These are phyloP conservation scores for Boletus subparvulus DNA, from an alignment of 768 basidiomycete species.

Conservation along the genomic window DNA sequence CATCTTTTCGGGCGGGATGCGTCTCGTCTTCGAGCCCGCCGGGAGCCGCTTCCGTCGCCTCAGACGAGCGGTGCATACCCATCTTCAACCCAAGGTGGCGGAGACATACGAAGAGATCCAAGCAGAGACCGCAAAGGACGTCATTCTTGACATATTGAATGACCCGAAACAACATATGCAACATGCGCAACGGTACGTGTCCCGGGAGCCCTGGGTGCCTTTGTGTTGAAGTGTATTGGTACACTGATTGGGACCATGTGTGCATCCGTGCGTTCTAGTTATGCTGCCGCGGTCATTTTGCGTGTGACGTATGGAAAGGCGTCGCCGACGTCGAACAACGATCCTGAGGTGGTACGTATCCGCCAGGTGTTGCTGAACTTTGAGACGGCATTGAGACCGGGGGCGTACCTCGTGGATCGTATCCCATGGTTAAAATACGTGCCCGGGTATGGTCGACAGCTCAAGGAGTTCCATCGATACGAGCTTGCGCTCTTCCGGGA, in stretches of 20 bases:
- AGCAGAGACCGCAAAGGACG: constrained; percentile 27
- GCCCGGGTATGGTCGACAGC: constrained; percentile 55
- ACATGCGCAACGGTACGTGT: constrained; percentile 17
- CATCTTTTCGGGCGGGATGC: constrained; percentile 54
- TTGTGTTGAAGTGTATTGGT: not conserved
- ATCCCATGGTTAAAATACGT: constrained; percentile 41
- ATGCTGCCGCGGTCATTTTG: constrained; percentile 22
- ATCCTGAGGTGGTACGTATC: constrained; percentile 18
- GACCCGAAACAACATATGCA: constrained; percentile 10
- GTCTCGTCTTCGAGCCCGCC: constrained; percentile 45
- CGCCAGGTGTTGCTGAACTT: constrained; percentile 23
- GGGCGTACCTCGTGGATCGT: constrained; percentile 33
- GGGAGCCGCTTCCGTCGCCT: constrained; percentile 59
- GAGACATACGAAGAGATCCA: constrained; percentile 46
- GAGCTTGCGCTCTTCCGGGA: too few relatives aligned
- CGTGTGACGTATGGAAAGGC: constrained; percentile 28
- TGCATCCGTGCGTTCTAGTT: constrained; percentile 10
- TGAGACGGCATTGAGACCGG: constrained; percentile 31
- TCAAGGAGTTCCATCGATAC: constrained; percentile 50
- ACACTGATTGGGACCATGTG: not conserved
- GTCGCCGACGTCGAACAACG: constrained; percentile 16
- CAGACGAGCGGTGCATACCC: constrained; percentile 50
- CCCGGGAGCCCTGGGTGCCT: not conserved
- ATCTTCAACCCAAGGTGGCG: constrained; percentile 51
- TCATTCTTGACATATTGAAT: constrained; percentile 21